These are phyloP conservation scores for Scenedesmus sp. DNA, from an alignment of 163 green algal genomes.

Conservation along the genomic window DNA sequence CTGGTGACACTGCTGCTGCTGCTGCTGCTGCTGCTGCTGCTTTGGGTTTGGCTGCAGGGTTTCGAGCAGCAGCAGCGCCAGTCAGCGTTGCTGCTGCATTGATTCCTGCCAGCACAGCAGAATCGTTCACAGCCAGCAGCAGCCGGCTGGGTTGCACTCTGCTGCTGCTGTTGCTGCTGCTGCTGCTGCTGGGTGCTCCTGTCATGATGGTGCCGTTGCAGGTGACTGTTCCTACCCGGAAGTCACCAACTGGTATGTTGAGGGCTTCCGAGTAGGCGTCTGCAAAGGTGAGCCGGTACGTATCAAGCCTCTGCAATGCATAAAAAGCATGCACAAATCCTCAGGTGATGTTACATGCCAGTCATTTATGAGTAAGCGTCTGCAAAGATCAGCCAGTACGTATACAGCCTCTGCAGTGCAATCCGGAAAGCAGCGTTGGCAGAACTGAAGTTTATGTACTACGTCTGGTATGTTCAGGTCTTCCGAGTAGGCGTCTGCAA, in stretches of 20 bases:
- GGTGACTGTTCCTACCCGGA: background rate
- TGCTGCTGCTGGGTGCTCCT: background rate
- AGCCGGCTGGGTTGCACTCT: background rate
- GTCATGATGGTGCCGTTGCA: constrained; percentile 7
- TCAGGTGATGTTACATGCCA: no score
- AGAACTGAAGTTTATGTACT: background rate
- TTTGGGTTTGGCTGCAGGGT: background rate
- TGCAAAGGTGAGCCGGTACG: constrained; percentile 6
- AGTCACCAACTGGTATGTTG: background rate
- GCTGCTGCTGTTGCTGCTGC: constrained; percentile 5
- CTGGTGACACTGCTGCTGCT: background rate
- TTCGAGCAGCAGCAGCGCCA: background rate
- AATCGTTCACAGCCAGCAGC: background rate
- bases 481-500: background rate
- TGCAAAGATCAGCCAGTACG: background rate
- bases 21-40: background rate
- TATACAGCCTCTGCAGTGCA: background rate
- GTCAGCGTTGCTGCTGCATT: constrained; percentile 1
- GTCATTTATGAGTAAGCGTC: background rate
- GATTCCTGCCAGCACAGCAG: background rate
- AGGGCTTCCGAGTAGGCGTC: constrained; percentile 15
- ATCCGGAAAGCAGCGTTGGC: background rate
- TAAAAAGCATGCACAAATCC: background rate
- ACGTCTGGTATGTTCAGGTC: no score
- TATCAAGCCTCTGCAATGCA: background rate